Base-by-base conservation (phyloP, 106 monocot genomes). In the Posidonia australis region DNA sequence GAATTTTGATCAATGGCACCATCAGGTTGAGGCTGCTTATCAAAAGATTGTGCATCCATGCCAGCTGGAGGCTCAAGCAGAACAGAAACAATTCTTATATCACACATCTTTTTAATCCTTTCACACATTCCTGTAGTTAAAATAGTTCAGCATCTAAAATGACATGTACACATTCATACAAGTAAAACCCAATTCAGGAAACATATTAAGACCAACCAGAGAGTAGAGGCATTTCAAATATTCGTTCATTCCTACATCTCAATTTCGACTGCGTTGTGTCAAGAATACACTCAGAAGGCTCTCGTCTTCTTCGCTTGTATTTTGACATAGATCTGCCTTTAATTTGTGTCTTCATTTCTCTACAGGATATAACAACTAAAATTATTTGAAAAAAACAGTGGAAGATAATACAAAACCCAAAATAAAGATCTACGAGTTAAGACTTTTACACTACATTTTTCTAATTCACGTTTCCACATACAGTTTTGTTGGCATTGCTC, bases 311-410 rank as follows among this genome's bases (percentile, higher is more conserved):
- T 54, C 87, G 61, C 74, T 91, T 85, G 67, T 64, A 62, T 21
- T 80, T 60, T 48, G 90, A 64, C 24, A 42, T 64, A 51, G 53
- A 64, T 22, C 36, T 54, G 41, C 82, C 76, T n/a, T 77, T 55
- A 44, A 84, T 73, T 63, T 82, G 84, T 23, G 55, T 67, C 47
- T 72, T 77, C 73, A 93, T 83, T 28, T 75, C 75, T 57, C 92
- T 93, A 54, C 13, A 64, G 12, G 66, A 63, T 19, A 60, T 60
- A 29, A 63, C 17, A 13, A 46, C 17, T 11, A 24, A 48, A 22
- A 32, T 23, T 10, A 24, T 55, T 44, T 12, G 19, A 12, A 18
- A 68, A n/a, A n/a, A n/a, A n/a, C n/a, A n/a, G n/a, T n/a, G n/a
- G n/a, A n/a, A n/a, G n/a, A n/a, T n/a, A n/a, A 56, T 45, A 13